These are phyloP conservation scores for Auriscalpium orientale DNA, from an alignment of 768 basidiomycete species.

Conservation along the genomic window DNA sequence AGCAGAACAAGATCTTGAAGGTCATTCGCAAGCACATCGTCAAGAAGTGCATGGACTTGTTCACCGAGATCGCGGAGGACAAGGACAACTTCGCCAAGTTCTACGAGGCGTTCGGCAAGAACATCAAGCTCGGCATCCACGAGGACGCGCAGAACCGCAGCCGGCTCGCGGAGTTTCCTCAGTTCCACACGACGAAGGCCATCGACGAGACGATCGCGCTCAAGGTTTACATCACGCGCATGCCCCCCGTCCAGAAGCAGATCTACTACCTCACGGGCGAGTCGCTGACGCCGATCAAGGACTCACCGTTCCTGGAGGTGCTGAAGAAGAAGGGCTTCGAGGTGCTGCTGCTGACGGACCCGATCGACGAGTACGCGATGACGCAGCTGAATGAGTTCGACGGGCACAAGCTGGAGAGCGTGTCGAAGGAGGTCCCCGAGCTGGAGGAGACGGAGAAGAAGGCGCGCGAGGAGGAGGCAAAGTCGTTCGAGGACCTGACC, in stretches of 20 bases:
- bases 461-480: constrained; percentile 74
- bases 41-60: constrained; percentile 93
- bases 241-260: constrained; percentile 97
- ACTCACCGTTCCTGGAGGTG: constrained; percentile 98
- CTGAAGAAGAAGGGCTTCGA: constrained; percentile 99
- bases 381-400: constrained; percentile 99
- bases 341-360: constrained; percentile 94
- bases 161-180: constrained; percentile 98
- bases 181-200: constrained; percentile 96
- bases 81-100: constrained; percentile 98
- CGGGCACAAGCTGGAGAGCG: constrained; percentile 93
- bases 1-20: constrained; percentile 99
- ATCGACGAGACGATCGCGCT: constrained; percentile 85
- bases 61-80: constrained; percentile 97
- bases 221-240: constrained; percentile 98
- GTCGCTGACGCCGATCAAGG: constrained; percentile 80
- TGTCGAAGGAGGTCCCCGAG: constrained; percentile 98
- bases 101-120: constrained; percentile 98
- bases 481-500: constrained; percentile 83
- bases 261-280: constrained; percentile 99
- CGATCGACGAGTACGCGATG: constrained; percentile 98
- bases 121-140: constrained; percentile 99
- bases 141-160: constrained; percentile 98
- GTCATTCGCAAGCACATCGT: constrained; percentile 99
- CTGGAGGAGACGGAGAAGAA: constrained; percentile 99